Base-by-base conservation (phyloP, 2,329 filamentous ascomycete species). In the Bisporella sp. region DNA sequence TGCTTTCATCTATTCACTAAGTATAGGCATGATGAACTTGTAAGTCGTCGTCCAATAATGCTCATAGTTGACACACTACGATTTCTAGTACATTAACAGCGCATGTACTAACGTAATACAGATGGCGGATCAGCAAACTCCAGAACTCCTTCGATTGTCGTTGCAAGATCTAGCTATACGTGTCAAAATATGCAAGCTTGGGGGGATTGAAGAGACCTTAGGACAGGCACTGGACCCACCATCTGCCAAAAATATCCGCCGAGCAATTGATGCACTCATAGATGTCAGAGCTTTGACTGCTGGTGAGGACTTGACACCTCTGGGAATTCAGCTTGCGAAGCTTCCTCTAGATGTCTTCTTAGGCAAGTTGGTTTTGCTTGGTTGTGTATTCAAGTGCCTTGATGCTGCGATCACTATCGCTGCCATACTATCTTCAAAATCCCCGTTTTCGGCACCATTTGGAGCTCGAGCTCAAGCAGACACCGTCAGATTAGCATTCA, bases 1-100 rank as follows among this genome's bases (percentile, higher is more conserved):
- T 97, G 93, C 69, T 97, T 96, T 69, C 93, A 99, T 63, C 75
- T 99, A 53, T 96, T 97, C 64, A 96, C 93, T 1, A 93, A 85
- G 61, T 80, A 90, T 61, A 82, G 92, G 6, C 89, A 96, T 64
- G 91, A 97, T 64, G 81, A 81, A 51, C 66, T 86, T 60, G 62
- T 64, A 57, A 54, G 59, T 54, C 4, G 28, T 31, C 32, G 11
- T 41, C 40, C 9, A 21, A 21, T 21, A 21, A 21, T 21, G 21
- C 21, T 21, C 21, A 21, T 21, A 21, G 21, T 21, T 21, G 21
- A 3, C 21, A 21, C 21, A 3, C 21, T 21, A 21, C 21, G 21
- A 21, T 21, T 21, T 21, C 21, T 21, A 21, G 21, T 21, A 21
- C 21, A 21, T 21, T 21, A 21, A 21, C 21, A 21, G 21, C 21